Evolutionary conservation across 208 protist genomes (phyloP).

Genomic region (Wallacemonas rigidus): DNA sequence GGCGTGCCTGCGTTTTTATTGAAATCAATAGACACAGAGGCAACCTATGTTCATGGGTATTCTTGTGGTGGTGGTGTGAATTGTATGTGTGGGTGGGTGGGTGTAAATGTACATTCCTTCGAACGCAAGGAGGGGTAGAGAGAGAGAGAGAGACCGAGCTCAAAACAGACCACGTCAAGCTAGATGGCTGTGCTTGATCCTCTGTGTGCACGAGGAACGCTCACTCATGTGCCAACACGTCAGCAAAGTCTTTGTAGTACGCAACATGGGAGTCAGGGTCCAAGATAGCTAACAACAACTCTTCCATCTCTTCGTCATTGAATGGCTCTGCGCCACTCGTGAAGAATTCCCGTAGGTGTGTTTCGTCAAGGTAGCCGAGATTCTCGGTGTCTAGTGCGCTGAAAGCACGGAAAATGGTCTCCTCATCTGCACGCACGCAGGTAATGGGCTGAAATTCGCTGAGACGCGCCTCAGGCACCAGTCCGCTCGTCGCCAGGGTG

Average conservation of each 20-base stretch:
- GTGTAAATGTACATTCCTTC: not conserved
- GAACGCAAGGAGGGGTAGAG: too few relatives aligned
- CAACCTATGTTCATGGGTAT: not conserved
- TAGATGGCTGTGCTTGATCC: too few relatives aligned
- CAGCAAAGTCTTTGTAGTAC: constrained; percentile 84
- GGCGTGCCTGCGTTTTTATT: too few relatives aligned
- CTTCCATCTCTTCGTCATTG: constrained; percentile 73
- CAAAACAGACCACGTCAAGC: too few relatives aligned
- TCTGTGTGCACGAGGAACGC: not conserved
- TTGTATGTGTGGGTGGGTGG: not conserved
- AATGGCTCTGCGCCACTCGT: constrained; percentile 60
- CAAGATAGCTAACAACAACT: constrained; percentile 72
- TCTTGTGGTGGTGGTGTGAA: not conserved
- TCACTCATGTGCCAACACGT: constrained; percentile 76
- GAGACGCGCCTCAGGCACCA: constrained; percentile 17
- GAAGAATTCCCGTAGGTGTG: constrained; percentile 66
- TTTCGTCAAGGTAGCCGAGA: constrained; percentile 69
- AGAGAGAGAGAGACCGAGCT: too few relatives aligned
- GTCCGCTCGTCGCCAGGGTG: constrained; percentile 21
- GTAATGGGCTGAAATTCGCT: constrained; percentile 21
- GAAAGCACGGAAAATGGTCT: constrained; percentile 73
- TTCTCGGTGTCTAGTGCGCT: constrained; percentile 53
- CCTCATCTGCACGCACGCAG: constrained; percentile 59
- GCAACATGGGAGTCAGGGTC: constrained; percentile 75
- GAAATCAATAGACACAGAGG: too few relatives aligned